Evolutionary conservation across 345 rosid genomes (phyloP).

Genomic region (Salix exigua): DNA sequence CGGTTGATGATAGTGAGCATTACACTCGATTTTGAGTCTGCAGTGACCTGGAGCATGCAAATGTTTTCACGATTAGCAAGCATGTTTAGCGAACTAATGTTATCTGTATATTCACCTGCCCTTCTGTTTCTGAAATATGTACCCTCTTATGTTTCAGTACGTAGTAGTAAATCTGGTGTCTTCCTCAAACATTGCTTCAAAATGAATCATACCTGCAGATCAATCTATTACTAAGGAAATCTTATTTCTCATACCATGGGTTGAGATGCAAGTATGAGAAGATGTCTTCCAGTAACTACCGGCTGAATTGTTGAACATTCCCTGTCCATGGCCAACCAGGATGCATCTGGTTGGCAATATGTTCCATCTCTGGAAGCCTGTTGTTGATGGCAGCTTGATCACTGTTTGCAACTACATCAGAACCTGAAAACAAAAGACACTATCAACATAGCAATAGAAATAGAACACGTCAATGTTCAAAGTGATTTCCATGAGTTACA

Average conservation of each 20-base stretch:
- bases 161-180: background rate
- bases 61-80: background rate
- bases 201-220: too few relatives aligned
- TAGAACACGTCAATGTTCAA: background rate
- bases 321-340: conserved; percentile 5
- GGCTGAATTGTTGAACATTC: background rate
- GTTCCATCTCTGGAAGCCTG: background rate
- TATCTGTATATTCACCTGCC: background rate
- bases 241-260: background rate
- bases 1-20: background rate
- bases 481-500: background rate
- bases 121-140: background rate
- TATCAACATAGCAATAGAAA: background rate
- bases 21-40: background rate
- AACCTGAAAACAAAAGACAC: background rate
- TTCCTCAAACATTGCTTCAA: background rate
- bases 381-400: background rate
- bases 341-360: conserved; percentile 3
- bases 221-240: background rate
- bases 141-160: background rate
- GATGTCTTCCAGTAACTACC: background rate
- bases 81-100: background rate
- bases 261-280: background rate
- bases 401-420: background rate
- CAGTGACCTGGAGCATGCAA: background rate